Conservation (phyloP, 1,284 basidiomycete species). For the Lignosus rhinocerotis region DNA sequence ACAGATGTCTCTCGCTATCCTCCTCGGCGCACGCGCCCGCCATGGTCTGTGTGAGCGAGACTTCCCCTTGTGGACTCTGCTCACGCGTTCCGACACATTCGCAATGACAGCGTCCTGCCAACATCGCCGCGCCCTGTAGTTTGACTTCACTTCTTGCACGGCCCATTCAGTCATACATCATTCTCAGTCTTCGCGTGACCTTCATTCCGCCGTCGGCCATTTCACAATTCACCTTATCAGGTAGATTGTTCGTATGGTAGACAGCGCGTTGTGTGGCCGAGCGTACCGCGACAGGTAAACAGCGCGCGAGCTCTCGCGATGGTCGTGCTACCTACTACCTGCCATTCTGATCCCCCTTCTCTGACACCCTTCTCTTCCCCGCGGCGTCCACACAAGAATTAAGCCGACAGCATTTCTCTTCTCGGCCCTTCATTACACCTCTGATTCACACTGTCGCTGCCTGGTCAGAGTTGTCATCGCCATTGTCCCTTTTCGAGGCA, state of each 20-base stretch:
- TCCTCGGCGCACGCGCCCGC: slow-evolving; percentile 7
- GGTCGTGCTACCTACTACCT: slow-evolving; percentile 18
- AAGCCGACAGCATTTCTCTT: not conserved
- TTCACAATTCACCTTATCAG: slow-evolving; percentile 12
- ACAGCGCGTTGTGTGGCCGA: slow-evolving; percentile 1
- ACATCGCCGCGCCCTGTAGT: not conserved
- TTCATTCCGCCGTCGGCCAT: slow-evolving; percentile 1
- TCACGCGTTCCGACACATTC: not conserved
- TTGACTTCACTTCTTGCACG: not conserved
- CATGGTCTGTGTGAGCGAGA: slow-evolving; percentile 11
- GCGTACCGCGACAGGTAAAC: slow-evolving; percentile 1
- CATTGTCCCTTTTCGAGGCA: slow-evolving; percentile 13
- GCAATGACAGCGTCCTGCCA: slow-evolving; percentile 10
- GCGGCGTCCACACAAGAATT: not conserved
- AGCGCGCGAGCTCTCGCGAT: slow-evolving; percentile 13
- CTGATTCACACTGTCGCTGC: slow-evolving; percentile 2
- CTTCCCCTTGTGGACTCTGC: slow-evolving; percentile 2
- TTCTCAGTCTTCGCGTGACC: slow-evolving; percentile 15
- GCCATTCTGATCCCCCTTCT: not conserved
- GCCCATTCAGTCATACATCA: slow-evolving; percentile 14
- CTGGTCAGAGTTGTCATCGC: slow-evolving; percentile 6
- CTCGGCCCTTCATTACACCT: slow-evolving; percentile 10
- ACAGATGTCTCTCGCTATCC: slow-evolving; percentile 17
- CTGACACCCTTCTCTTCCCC: not conserved
- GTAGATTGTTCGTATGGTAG: slow-evolving; percentile 10